Base-by-base conservation (phyloP, 768 basidiomycete species). In the Hygrocybe coccinea region DNA sequence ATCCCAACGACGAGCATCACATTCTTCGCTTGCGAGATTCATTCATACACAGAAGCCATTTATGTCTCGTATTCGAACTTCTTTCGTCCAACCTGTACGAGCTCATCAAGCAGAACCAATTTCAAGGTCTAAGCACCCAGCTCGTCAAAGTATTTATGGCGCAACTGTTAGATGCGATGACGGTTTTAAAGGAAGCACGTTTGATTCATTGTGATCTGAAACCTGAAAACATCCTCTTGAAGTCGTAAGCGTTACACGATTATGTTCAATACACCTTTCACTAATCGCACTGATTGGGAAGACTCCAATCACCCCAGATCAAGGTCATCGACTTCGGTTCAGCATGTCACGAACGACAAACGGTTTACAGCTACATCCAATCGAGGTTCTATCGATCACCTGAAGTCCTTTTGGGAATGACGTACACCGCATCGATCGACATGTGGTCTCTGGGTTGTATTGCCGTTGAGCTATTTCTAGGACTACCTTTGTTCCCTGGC, bases 381-480 rank as follows among this genome's bases (percentile, higher is more conserved):
- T 97, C 95, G 8, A 83, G 97, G 49, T 99, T 99, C 76, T 99
- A 99, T 69, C 89, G 97, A 43, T 95, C 92, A 2, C 97, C 97
- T 11, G 97, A 99, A 74, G 97, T 99, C 15, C 79, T 99, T 25
- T 78, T 99, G 22, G 94, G 94, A 12, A 85, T 97, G 69, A 86
- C 94, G 11, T 98, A 99, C 70, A 95, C 88, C 21, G 85, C 93
- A 10, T 79, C 91, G 10, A 98, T 99, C 72, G 97, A 99, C 70
- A 97, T 99, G 94, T 99, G 97, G 97, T 95, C 91, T 15, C 74
- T 99, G 56, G 97, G 97, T 2, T 98, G 97, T 67, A 99, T 99
- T 58, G 97, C 95, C 5, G 95, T 98, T 25, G 97, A 99, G 68
- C 83, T 98, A 37, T 99, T 98, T 79, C 77, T 98, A 45, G 97